These are phyloP conservation scores for Centaurea solstitialis DNA, from an alignment of 129 eudicot species.

Conservation along the genomic window DNA sequence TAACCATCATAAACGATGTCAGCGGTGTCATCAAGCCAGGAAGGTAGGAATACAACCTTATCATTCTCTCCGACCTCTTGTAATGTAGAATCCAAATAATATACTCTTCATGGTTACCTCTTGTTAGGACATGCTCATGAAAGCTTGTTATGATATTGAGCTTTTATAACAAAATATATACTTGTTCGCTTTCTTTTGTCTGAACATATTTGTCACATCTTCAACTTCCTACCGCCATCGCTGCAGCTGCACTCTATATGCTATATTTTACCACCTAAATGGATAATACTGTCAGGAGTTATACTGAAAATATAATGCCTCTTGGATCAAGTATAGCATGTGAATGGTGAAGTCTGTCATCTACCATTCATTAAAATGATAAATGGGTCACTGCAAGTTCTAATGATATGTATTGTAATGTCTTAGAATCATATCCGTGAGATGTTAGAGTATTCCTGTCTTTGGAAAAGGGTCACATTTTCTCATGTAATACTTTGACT, in stretches of 20 bases:
- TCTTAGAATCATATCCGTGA: background rate
- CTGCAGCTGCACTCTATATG: background rate
- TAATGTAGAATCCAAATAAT: background rate
- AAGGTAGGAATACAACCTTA: conserved; percentile 41
- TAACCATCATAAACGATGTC: conserved; percentile 56
- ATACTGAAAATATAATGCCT: background rate
- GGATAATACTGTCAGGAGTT: background rate
- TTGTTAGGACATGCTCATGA: background rate
- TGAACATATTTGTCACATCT: background rate
- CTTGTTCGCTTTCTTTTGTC: background rate
- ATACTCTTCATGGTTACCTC: background rate
- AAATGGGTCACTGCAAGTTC: background rate
- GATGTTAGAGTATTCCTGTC: no score
- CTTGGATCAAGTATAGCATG: background rate
- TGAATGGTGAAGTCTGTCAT: background rate
- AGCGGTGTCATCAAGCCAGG: conserved; percentile 80
- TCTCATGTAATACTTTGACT: no score
- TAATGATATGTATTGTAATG: background rate
- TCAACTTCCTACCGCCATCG: background rate
- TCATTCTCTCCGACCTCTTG: conserved; percentile 2
- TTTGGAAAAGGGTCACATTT: no score
- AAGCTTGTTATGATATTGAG: background rate
- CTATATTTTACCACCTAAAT: background rate
- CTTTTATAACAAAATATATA: background rate
- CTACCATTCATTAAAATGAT: background rate